Evolutionary conservation across 2,329 filamentous ascomycete genomes (phyloP).

Genomic region (Fusarium caatingaense): DNA sequence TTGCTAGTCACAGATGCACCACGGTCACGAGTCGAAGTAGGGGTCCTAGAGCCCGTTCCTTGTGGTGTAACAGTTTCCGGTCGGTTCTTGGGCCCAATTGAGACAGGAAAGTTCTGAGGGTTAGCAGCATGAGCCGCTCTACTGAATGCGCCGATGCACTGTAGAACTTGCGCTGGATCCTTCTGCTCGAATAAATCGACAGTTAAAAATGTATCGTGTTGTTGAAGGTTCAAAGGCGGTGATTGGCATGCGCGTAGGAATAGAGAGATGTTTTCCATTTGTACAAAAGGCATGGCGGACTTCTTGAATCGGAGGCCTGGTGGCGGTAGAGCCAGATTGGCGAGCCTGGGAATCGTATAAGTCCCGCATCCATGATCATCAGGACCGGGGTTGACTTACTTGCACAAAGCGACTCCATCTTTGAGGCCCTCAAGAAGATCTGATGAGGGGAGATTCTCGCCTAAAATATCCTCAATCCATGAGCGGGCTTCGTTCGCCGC

Average conservation of each 20-base stretch:
- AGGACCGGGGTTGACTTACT: constrained; percentile 63
- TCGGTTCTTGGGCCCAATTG: constrained; percentile 78
- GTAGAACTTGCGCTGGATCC: constrained; percentile 94
- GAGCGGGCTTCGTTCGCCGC: constrained; percentile 84
- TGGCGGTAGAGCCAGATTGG: constrained; percentile 81
- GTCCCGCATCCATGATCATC: constrained; percentile 26
- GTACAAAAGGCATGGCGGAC: constrained; percentile 96
- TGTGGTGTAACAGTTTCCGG: constrained; percentile 73
- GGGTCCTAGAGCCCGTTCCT: constrained; percentile 67
- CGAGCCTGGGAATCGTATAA: constrained; percentile 66
- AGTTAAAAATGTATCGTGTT: constrained; percentile 96
- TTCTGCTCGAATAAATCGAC: constrained; percentile 97
- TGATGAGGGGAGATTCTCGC: constrained; percentile 74
- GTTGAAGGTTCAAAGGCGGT: constrained; percentile 85
- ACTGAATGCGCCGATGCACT: constrained; percentile 92
- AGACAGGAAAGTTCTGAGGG: constrained; percentile 76
- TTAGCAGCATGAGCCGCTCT: constrained; percentile 81
- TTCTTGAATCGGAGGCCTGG: constrained; percentile 90
- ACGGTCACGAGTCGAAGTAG: constrained; percentile 58
- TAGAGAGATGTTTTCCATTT: constrained; percentile 99
- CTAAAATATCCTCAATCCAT: constrained; percentile 88
- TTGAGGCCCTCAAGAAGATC: constrained; percentile 89
- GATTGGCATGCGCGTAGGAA: constrained; percentile 90
- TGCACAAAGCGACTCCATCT: constrained; percentile 93
- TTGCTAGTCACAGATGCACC: constrained; percentile 69